Conservation (phyloP, 2,329 filamentous ascomycete species). For the Teratosphaeria destructans region DNA sequence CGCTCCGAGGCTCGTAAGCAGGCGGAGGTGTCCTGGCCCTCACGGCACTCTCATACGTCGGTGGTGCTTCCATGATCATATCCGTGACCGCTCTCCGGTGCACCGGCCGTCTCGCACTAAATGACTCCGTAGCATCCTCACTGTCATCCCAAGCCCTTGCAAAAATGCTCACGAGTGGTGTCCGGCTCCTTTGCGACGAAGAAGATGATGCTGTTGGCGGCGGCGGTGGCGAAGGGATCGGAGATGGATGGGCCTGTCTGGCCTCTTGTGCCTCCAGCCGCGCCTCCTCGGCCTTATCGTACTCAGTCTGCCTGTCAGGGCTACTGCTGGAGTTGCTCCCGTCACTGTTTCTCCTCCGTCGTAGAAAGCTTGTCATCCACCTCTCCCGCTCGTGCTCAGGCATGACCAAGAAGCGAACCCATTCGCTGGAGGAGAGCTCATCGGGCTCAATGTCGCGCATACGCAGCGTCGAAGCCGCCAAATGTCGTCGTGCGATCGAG, state of each 20-base stretch:
- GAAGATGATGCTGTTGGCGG: not conserved
- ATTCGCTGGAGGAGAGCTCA: conserved; percentile 23
- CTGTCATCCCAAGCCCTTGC: conserved; percentile 17
- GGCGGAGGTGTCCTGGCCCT: conserved; percentile 20
- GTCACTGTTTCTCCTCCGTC: conserved; percentile 17
- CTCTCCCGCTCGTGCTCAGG: conserved; percentile 22
- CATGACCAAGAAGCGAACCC: conserved; percentile 27
- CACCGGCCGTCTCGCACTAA: conserved; percentile 7
- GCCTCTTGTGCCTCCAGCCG: conserved; percentile 18
- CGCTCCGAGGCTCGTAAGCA: conserved; percentile 20
- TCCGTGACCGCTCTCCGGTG: conserved; percentile 18
- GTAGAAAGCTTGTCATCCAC: conserved; percentile 22
- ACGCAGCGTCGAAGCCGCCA: conserved; percentile 23
- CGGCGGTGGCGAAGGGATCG: not conserved
- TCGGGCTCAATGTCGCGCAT: conserved; percentile 27
- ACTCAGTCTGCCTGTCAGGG: conserved; percentile 9
- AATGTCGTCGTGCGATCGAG: conserved; percentile 24
- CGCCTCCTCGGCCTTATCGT: conserved; percentile 23
- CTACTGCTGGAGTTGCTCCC: conserved; percentile 11
- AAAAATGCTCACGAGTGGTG: conserved; percentile 21
- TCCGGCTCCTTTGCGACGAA: not conserved
- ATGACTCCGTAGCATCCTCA: conserved; percentile 7
- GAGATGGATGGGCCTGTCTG: not conserved
- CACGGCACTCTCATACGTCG: conserved; percentile 20
- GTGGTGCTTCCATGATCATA: conserved; percentile 16